Conservation (phyloP, 129 eudicot genomes). For the Deinandra increscens region DNA sequence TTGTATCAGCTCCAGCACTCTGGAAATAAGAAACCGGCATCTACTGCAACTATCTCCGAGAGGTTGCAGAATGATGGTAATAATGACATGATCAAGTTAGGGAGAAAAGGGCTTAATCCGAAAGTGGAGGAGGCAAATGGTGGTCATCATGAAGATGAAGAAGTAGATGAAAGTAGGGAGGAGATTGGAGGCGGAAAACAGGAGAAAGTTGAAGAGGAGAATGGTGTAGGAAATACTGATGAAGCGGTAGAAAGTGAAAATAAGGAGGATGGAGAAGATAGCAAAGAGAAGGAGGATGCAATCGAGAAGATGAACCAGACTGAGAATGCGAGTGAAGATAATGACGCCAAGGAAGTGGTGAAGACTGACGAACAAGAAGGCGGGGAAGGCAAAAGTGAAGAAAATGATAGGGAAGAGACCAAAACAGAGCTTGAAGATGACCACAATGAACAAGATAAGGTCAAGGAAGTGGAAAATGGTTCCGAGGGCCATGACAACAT, state of each 20-base stretch:
- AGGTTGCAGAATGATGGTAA: constrained; percentile 33
- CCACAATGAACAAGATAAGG: constrained; percentile 15
- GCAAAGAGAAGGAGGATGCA: constrained; percentile 33
- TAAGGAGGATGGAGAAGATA: constrained; percentile 27
- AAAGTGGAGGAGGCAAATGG: constrained; percentile 34
- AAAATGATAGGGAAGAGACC: constrained; percentile 31
- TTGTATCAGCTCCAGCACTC: constrained; percentile 77
- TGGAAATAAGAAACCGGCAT: constrained; percentile 34
- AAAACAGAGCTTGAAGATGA: constrained; percentile 16
- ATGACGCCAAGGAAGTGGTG: constrained; percentile 16
- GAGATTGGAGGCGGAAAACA: constrained; percentile 29
- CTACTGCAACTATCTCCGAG: constrained; percentile 26
- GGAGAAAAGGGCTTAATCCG: constrained; percentile 75
- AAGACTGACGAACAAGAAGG: constrained; percentile 17
- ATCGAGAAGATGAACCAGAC: constrained; percentile 38
- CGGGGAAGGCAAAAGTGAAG: constrained; percentile 11
- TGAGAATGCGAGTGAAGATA: constrained; percentile 39
- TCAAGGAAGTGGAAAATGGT: constrained; percentile 25
- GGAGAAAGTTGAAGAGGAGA: constrained; percentile 38
- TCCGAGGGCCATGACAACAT: neutral
- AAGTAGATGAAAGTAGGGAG: constrained; percentile 47
- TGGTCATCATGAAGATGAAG: constrained; percentile 47
- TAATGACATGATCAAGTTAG: constrained; percentile 43
- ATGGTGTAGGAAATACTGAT: neutral
- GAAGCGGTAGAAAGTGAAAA: constrained; percentile 11